phyloP scores from a whole-genome alignment of 2,329 filamentous ascomycete genomes.

The Trichophyton schoenleinii region DNA sequence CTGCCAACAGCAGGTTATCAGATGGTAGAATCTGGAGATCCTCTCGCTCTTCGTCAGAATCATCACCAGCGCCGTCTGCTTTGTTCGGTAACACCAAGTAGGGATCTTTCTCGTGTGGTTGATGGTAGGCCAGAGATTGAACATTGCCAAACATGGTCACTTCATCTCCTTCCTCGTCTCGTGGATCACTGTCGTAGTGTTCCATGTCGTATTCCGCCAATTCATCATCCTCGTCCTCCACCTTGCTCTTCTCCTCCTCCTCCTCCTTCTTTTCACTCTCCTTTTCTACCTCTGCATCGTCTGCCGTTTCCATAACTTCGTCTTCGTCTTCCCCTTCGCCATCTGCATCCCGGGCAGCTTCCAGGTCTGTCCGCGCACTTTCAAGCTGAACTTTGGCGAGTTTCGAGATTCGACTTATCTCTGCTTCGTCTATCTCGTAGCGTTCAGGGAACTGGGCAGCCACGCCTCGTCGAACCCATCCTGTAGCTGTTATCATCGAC shows the following conservation, averaged over 20 bases:
- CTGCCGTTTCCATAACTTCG: conserved; percentile 21
- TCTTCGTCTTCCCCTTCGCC: conserved; percentile 27
- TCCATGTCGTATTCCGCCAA: conserved; percentile 94
- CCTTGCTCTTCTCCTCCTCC: conserved; percentile 5
- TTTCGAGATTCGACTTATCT: conserved; percentile 62
- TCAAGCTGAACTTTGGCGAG: conserved; percentile 71
- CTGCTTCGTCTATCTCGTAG: conserved; percentile 62
- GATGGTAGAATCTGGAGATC: conserved; percentile 86
- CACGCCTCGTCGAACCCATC: conserved; percentile 66
- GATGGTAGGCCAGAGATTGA: conserved; percentile 85
- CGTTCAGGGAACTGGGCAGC: conserved; percentile 63
- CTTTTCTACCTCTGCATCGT: conserved; percentile 14
- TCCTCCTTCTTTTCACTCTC: conserved; percentile 15
- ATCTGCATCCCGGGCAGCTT: conserved; percentile 49
- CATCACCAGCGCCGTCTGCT: conserved; percentile 40
- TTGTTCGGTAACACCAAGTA: conserved; percentile 79
- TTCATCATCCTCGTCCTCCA: conserved; percentile 45
- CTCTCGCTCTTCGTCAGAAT: conserved; percentile 78
- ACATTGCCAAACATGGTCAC: conserved; percentile 93
- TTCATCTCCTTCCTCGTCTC: conserved; percentile 53
- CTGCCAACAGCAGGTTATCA: conserved; percentile 83
- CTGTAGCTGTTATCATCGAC: conserved; percentile 62
- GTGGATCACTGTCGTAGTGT: conserved; percentile 78
- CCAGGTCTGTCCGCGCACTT: conserved; percentile 77
- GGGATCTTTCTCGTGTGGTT: conserved; percentile 86